Evolutionary conservation across 306 rosid genomes (phyloP).

Genomic region (Rosa rugosa): DNA sequence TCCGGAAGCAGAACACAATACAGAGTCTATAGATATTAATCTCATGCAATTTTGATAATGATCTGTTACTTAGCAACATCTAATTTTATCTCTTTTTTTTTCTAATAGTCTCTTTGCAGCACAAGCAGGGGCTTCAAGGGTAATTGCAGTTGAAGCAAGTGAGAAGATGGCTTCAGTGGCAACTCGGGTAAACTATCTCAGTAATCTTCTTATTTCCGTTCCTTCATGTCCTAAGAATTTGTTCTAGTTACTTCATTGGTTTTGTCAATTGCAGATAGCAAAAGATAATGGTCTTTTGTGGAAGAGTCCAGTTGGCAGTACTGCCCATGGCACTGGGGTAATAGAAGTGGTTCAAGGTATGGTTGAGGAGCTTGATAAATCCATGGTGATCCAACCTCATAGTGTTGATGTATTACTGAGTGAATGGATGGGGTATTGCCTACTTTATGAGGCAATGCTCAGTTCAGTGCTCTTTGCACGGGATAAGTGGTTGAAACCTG

Average conservation of each 20-base stretch:
- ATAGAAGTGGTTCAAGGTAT: slow-evolving; percentile 75
- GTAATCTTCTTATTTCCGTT: slow-evolving; percentile 6
- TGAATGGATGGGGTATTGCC: slow-evolving; percentile 99
- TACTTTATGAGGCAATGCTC: slow-evolving; percentile 91
- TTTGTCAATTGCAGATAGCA: slow-evolving; percentile 56
- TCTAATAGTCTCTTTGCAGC: slow-evolving; percentile 75
- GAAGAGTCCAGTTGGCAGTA: slow-evolving; percentile 37
- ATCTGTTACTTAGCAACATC: background rate
- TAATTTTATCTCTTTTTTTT: background rate
- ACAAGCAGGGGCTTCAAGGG: slow-evolving; percentile 81
- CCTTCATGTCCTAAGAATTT: slow-evolving; percentile 11
- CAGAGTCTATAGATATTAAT: background rate
- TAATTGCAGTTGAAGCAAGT: slow-evolving; percentile 92
- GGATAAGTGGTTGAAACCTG: slow-evolving; percentile 90
- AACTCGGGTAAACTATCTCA: slow-evolving; percentile 50
- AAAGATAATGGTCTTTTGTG: slow-evolving; percentile 60
- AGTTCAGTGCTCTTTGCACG: slow-evolving; percentile 87
- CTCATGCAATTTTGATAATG: background rate
- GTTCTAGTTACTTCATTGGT: slow-evolving; percentile 9
- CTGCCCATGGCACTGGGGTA: slow-evolving; percentile 43
- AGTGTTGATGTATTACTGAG: slow-evolving; percentile 83
- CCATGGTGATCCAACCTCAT: slow-evolving; percentile 57
- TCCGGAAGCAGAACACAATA: background rate
- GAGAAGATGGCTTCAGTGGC: slow-evolving; percentile 95
- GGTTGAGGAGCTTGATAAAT: slow-evolving; percentile 75